Evolutionary conservation across 2,329 filamentous ascomycete genomes (phyloP), one percentile per base, ranked within the genome.

Genomic region (Hypoxylon sp.): DNA sequence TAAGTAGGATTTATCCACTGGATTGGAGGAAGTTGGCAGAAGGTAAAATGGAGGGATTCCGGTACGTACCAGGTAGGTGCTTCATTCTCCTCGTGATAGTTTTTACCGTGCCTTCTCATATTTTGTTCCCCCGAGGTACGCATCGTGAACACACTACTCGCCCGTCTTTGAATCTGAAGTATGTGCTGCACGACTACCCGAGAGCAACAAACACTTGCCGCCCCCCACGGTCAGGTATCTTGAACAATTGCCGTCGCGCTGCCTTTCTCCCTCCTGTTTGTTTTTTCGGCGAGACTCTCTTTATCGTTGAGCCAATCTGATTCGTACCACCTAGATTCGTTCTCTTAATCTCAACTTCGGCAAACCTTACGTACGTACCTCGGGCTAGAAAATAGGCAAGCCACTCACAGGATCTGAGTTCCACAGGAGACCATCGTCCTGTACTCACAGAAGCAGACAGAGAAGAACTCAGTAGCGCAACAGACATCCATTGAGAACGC

Each of bases 401-500:
- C n/a, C 25, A 40, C 31, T 57, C 25, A 14, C 20, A 27, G 25
- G 1, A 57, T 33, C 46, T 40, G 17, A 48, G 2, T 53, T 22
- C 13, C 14, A 7, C 22, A 20, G 25, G 33, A 10, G 33, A 22
- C 31, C 33, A 44, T 27, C n/a, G 10, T 56, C 33, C n/a, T 22
- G 35, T 17, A 55, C 13, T 40, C 20, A 11, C 13, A 35, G 4
- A 20, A 3, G 33, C 6, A n/a, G 22, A 31, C 37, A 6, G 42
- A 10, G 14, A 31, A 44, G 57, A 2, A 46, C 51, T 20, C 35
- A 53, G 6, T 17, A 66, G 14, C 27, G 4, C 65, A 46, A 53
- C 33, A 50, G 35, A 33, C 25, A 49, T 68, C 20, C 65, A 60
- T 49, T 49, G 1, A 3, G 6, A 37, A 48, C 31, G n/a, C 17